Conservation (phyloP, 2,329 filamentous ascomycete species). For the Colletotrichum kahawae region DNA sequence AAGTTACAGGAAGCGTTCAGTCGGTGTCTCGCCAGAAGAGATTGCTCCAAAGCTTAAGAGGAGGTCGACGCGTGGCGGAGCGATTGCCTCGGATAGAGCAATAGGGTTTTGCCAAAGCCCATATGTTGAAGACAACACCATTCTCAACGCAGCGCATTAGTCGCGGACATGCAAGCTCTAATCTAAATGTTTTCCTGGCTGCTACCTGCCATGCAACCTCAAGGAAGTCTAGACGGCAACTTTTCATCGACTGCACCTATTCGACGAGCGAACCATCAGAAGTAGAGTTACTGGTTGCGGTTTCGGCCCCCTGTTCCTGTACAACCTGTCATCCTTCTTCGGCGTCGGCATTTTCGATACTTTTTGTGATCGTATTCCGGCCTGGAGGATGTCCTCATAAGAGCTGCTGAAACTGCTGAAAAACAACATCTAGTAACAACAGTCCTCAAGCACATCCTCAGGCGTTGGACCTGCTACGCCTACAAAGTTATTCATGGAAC, state of each 20-base stretch:
- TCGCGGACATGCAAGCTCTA: background rate
- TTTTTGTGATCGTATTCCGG: background rate
- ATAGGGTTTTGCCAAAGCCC: background rate
- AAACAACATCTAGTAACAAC: background rate
- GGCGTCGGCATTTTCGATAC: background rate
- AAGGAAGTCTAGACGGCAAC: background rate
- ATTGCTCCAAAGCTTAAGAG: background rate
- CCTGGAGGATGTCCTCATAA: background rate
- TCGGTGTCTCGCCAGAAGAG: background rate
- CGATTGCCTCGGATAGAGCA: background rate
- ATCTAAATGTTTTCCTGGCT: background rate
- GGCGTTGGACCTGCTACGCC: background rate
- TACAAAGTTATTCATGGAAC: background rate
- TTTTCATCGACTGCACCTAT: background rate
- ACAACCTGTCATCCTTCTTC: background rate
- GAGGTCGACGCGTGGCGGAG: background rate
- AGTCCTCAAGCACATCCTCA: background rate
- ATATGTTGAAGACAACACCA: background rate
- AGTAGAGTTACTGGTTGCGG: background rate
- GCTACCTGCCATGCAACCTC: background rate
- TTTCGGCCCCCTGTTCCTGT: background rate
- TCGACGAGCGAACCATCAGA: background rate
- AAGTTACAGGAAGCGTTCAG: background rate
- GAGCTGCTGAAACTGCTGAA: background rate
- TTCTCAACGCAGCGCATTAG: background rate